Evolutionary conservation across 129 eudicot species (phyloP).

Genomic region (Flaveria trinervia): DNA sequence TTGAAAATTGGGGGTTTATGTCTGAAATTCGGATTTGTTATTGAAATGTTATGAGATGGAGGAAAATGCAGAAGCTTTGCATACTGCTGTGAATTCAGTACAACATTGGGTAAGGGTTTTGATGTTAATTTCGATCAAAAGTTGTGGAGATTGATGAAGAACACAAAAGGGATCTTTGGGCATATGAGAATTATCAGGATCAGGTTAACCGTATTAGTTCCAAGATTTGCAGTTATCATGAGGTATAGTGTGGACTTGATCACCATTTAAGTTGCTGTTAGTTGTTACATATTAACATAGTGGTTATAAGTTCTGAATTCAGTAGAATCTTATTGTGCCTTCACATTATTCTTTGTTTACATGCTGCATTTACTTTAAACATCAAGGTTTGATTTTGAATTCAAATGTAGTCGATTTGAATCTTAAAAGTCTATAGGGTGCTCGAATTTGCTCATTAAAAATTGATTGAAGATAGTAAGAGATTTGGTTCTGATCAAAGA

Average conservation of each 20-base stretch:
- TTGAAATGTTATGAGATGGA: constrained; percentile 62
- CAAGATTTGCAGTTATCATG: constrained; percentile 59
- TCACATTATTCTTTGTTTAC: neutral
- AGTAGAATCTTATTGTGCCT: neutral
- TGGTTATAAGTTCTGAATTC: neutral
- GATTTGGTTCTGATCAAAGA: no score
- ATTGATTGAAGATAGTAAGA: neutral
- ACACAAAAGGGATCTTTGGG: constrained; percentile 70
- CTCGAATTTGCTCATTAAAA: neutral
- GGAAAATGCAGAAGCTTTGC: constrained; percentile 92
- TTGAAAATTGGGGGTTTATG: constrained; percentile 18
- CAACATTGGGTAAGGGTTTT: constrained; percentile 88
- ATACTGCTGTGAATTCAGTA: constrained; percentile 73
- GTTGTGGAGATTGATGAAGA: constrained; percentile 86
- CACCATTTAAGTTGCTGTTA: neutral
- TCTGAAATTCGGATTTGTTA: neutral
- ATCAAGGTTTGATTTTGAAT: no score
- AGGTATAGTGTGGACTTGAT: constrained; percentile 43
- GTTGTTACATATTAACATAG: neutral
- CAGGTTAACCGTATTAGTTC: no score
- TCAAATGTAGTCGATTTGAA: no score
- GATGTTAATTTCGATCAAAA: constrained; percentile 85
- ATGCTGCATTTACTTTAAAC: neutral
- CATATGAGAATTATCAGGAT: no score
- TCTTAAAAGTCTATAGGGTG: no score